Conservation (phyloP, 2,329 filamentous ascomycete species). For the Fusarium decemcellulare region DNA sequence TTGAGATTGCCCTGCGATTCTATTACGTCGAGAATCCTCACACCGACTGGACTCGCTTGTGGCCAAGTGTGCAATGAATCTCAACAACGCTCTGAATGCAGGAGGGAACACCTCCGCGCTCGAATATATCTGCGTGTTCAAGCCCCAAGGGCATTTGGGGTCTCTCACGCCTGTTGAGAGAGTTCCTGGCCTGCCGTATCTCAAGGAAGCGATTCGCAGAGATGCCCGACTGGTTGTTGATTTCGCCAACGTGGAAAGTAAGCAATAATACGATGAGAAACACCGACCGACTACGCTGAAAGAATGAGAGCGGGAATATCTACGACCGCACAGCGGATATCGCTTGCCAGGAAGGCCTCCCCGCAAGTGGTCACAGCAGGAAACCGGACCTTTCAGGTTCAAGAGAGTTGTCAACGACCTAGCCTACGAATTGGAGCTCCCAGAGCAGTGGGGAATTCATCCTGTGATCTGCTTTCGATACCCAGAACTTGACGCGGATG, state of each 20-base stretch:
- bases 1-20: conserved; percentile 3
- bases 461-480: conserved; percentile 1
- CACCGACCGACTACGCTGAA: conserved; percentile 2
- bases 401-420: background rate
- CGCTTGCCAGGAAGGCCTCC: too few species aligned
- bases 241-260: conserved; percentile 6
- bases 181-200: background rate
- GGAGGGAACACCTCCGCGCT: background rate
- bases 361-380: too few species aligned
- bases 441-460: background rate
- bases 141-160: too few species aligned
- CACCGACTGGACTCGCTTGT: background rate
- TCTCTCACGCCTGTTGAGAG: background rate
- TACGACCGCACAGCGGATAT: conserved; percentile 3
- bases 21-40: conserved; percentile 3
- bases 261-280: conserved; percentile 1
- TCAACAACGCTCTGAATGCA: background rate
- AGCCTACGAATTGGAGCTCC: conserved; percentile 1
- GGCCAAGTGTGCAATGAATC: background rate
- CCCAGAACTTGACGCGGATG: conserved; percentile 1
- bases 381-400: background rate
- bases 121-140: conserved; percentile 1
- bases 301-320: background rate
- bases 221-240: conserved; percentile 2
- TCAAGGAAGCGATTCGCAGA: background rate